These are phyloP conservation scores for Plantago elongata DNA, from an alignment of 257 asterid genomes.

Conservation along the genomic window DNA sequence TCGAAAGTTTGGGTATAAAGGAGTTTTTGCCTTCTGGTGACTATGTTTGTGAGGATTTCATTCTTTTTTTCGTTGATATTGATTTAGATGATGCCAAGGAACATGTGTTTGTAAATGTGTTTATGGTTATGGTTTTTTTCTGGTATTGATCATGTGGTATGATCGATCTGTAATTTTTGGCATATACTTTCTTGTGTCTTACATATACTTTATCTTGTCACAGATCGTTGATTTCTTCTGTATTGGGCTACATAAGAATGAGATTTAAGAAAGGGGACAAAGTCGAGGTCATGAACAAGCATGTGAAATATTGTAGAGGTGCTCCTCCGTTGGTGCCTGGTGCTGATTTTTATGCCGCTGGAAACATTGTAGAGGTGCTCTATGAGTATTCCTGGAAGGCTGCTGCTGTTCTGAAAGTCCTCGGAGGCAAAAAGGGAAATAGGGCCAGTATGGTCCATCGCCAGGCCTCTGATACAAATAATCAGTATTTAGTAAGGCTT, in stretches of 20 bases:
- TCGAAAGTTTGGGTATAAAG: no score
- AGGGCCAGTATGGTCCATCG: slow-evolving; percentile 20
- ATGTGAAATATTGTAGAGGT: slow-evolving; percentile 41
- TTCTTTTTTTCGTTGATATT: slow-evolving; percentile 7
- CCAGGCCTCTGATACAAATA: slow-evolving; percentile 19
- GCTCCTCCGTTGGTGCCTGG: slow-evolving; percentile 39
- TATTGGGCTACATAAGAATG: slow-evolving; percentile 30
- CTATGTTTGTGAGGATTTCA: background rate
- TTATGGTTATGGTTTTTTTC: slow-evolving; percentile 13
- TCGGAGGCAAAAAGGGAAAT: slow-evolving; percentile 26
- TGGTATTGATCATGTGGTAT: slow-evolving; percentile 12
- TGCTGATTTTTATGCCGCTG: slow-evolving; percentile 32
- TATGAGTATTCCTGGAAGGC: slow-evolving; percentile 55
- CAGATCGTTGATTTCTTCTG: slow-evolving; percentile 32
- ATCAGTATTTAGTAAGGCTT: slow-evolving; percentile 48
- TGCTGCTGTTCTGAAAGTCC: slow-evolving; percentile 46
- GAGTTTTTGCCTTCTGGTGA: no score
- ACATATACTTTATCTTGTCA: slow-evolving; percentile 13
- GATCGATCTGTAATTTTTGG: slow-evolving; percentile 1
- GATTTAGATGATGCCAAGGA: background rate
- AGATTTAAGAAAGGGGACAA: slow-evolving; percentile 56
- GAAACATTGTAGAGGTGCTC: slow-evolving; percentile 70
- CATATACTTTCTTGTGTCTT: slow-evolving; percentile 2
- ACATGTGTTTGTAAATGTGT: background rate
- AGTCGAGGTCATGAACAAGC: slow-evolving; percentile 67